Evolutionary conservation across 2,329 filamentous ascomycete species (phyloP), one percentile per base, ranked within the genome.

Genomic region (Aspergillus latus): DNA sequence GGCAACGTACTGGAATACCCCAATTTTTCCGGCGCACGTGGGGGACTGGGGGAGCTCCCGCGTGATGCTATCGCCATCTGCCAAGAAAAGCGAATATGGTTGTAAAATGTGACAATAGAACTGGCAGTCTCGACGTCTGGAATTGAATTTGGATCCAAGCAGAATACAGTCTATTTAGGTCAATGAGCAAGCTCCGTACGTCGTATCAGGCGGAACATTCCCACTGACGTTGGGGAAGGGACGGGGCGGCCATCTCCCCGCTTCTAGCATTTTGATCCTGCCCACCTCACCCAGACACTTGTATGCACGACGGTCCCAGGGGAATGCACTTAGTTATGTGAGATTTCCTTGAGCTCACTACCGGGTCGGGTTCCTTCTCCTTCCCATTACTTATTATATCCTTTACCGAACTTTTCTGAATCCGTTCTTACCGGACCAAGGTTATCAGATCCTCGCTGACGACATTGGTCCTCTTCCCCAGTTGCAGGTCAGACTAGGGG

Each of bases 281-380:
- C 37, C 44, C 44, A 29, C 28, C 21, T 30, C 26, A 16, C 26
- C n/a, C 8, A 21, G 21, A 29, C 48, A 26, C 36, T 37, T 34
- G 6, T 30, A 43, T 48, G 49, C 49, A 42, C 42, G 16, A 37
- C 43, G 36, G 32, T 7, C 21, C 37, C 43, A 28, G 36, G 54
- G 49, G 49, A 51, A 52, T 49, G 48, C 34, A 42, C 30, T 40
- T 13, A 36, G 50, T n/a, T 56, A 52, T 52, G 53, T 53, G 56
- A 52, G 40, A 52, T 54, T 40, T 32, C 32, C 44, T 40, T 53
- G 30, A 45, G 40, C 42, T 53, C 40, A 40, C 45, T 29, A 56
- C 58, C 53, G 48, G 54, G 48, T 37, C 28, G 42, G 52, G 49
- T 42, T 52, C 40, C 34, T 49, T 52, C 48, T 44, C 56, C 47